These are phyloP conservation scores for Spizellomyces punctatus DNA, from an alignment of 192 early-diverging fungal genomes.

Conservation along the genomic window DNA sequence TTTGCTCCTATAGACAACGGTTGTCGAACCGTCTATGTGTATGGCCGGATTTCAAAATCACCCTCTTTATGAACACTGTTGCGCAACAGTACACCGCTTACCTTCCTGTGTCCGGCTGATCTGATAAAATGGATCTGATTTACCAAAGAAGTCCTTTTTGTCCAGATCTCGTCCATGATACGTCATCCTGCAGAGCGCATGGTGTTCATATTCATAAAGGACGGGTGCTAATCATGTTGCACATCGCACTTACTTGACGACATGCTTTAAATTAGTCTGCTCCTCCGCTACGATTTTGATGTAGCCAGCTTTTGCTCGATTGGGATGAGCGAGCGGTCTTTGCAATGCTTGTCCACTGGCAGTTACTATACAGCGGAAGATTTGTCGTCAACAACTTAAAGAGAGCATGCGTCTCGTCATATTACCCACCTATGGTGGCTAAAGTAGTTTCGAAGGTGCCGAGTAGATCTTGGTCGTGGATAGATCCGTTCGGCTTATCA, in stretches of 20 bases:
- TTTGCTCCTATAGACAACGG: constrained; percentile 41
- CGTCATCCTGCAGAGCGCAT: neutral
- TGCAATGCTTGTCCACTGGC: constrained; percentile 10
- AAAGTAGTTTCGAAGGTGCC: constrained; percentile 39
- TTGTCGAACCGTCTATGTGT: constrained; percentile 29
- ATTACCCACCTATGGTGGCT: constrained; percentile 32
- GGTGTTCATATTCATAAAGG: neutral
- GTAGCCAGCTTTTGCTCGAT: constrained; percentile 37
- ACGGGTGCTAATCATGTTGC: too few relatives aligned
- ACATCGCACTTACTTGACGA: constrained; percentile 30
- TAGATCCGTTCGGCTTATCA: constrained; percentile 31
- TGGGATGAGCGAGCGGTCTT: constrained; percentile 42
- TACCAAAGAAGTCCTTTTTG: constrained; percentile 39
- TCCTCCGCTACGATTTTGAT: constrained; percentile 53
- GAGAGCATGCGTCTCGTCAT: too few relatives aligned
- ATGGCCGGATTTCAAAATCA: constrained; percentile 32
- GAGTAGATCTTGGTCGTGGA: constrained; percentile 42
- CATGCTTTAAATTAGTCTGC: constrained; percentile 29
- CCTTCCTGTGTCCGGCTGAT: constrained; percentile 12
- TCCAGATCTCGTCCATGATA: constrained; percentile 22
- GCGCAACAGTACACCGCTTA: neutral
- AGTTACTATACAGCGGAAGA: constrained; percentile 3
- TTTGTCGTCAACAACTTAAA: neutral
- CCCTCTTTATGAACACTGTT: too few relatives aligned
- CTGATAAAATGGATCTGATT: constrained; percentile 34